phyloP scores from a whole-genome alignment of 495 filamentous ascomycete species.

The Aspergillus panamensis region DNA sequence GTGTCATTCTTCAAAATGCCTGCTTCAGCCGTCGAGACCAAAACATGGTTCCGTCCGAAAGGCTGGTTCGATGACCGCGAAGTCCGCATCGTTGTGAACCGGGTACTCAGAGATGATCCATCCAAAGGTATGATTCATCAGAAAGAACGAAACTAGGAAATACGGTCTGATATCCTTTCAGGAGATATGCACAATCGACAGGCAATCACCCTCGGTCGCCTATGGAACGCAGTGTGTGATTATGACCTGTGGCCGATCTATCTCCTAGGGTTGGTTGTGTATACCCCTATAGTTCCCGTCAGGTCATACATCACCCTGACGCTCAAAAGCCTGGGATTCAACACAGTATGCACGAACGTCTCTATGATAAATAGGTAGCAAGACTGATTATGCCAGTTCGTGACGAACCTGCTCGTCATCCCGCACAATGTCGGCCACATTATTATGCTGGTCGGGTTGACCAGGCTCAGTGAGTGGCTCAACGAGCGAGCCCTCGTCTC shows the following conservation, averaged over 20 bases:
- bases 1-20: constrained; percentile 56
- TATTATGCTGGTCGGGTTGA: constrained; percentile 31
- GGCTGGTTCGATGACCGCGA: constrained; percentile 62
- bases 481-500: constrained; percentile 47
- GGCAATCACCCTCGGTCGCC: constrained; percentile 38
- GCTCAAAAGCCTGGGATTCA: constrained; percentile 49
- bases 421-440: constrained; percentile 44
- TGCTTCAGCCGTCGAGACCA: constrained; percentile 48
- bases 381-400: constrained; percentile 11
- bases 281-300: constrained; percentile 47
- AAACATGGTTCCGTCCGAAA: constrained; percentile 51
- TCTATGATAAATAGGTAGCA: background rate
- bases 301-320: constrained; percentile 47
- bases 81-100: constrained; percentile 58
- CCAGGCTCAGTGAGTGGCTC: constrained; percentile 41
- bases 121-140: constrained; percentile 43
- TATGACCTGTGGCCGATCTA: constrained; percentile 59
- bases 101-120: constrained; percentile 60
- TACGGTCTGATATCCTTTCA: background rate
- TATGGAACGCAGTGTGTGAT: constrained; percentile 47
- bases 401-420: constrained; percentile 59
- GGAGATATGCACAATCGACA: constrained; percentile 54
- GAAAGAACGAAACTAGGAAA: background rate
- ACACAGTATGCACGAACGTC: constrained; percentile 19
- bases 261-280: constrained; percentile 46